phyloP scores from a whole-genome alignment of 331 rosid genomes.

The Malus hybrid region DNA sequence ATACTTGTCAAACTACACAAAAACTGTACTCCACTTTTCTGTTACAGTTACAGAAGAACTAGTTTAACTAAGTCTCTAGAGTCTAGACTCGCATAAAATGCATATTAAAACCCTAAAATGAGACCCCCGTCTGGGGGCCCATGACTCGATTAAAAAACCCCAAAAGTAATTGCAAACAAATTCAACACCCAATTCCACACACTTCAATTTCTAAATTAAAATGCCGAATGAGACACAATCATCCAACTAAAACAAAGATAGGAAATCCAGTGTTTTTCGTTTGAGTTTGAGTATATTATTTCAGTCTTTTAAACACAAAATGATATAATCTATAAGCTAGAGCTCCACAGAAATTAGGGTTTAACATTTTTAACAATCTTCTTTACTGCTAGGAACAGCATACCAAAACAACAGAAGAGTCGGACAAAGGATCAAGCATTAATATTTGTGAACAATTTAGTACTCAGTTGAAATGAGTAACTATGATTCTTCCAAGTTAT shows the following conservation, averaged over 20 bases:
- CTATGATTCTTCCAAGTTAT: background rate
- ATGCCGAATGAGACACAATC: background rate
- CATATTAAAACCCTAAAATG: background rate
- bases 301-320: background rate
- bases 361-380: background rate
- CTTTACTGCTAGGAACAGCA: background rate
- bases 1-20: background rate
- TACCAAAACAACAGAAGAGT: background rate
- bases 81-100: too few relatives aligned
- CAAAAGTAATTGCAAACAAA: too few relatives aligned
- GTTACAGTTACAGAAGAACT: background rate
- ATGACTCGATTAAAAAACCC: background rate
- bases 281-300: background rate
- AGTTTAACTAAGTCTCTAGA: too few relatives aligned
- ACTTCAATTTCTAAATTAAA: background rate
- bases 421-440: background rate
- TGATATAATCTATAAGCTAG: too few relatives aligned
- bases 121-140: background rate
- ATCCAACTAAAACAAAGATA: background rate
- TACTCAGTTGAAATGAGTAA: background rate
- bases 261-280: too few relatives aligned
- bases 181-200: background rate
- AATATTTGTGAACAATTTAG: background rate
- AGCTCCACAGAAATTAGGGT: background rate
- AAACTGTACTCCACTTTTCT: background rate